These are phyloP conservation scores for Eucalyptus erythrocorys DNA, from an alignment of 345 rosid species.

Conservation along the genomic window DNA sequence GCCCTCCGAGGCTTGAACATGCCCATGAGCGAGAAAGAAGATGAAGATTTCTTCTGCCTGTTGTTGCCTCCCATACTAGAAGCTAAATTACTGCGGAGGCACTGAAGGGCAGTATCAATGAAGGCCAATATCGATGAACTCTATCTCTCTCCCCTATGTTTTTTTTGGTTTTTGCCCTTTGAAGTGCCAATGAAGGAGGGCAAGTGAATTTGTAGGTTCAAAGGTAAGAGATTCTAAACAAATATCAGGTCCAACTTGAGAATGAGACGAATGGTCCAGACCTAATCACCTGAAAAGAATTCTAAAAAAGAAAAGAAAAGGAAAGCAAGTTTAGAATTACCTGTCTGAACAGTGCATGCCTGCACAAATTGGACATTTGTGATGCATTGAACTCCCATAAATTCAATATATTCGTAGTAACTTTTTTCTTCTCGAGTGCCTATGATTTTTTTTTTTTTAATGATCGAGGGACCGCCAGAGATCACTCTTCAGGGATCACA, in stretches of 20 bases:
- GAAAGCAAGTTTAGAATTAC: background rate
- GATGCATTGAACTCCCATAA: background rate
- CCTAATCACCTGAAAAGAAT: background rate
- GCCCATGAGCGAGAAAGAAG: conserved; percentile 14
- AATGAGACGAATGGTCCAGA: background rate
- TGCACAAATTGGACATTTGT: background rate
- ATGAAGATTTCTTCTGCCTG: conserved; percentile 9
- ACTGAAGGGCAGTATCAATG: background rate
- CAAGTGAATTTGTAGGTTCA: background rate
- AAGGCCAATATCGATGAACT: background rate
- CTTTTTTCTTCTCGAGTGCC: background rate
- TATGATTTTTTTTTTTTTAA: too few species aligned
- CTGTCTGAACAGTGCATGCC: background rate
- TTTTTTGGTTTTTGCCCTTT: background rate
- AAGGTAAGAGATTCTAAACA: background rate
- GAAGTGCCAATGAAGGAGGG: background rate
- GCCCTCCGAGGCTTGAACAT: conserved; percentile 17
- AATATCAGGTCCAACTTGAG: background rate
- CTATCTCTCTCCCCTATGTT: background rate
- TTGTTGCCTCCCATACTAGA: conserved; percentile 14
- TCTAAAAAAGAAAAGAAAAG: background rate
- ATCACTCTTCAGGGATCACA: too few species aligned
- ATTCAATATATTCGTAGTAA: background rate
- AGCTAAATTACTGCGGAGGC: background rate
- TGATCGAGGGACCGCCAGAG: too few species aligned